Conservation (phyloP, 2,329 filamentous ascomycete species). For the Epichloe sylvatica region DNA sequence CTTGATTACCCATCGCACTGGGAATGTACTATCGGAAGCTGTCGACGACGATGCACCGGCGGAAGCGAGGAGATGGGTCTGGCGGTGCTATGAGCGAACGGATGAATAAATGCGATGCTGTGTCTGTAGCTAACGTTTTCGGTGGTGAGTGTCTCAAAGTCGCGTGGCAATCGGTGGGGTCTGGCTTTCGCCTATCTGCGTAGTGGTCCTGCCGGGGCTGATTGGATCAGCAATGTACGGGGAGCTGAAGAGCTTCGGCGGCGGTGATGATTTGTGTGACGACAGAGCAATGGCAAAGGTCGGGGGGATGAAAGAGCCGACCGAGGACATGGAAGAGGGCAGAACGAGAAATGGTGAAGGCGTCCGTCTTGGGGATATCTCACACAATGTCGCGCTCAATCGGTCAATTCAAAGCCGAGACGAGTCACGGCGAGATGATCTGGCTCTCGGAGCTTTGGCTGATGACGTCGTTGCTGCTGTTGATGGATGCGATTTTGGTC, state of each 20-base stretch:
- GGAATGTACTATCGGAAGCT: background rate
- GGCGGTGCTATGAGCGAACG: background rate
- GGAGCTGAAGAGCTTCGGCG: background rate
- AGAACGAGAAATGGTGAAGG: slow-evolving; percentile 29
- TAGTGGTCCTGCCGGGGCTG: background rate
- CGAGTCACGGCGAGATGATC: background rate
- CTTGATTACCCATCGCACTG: slow-evolving; percentile 58
- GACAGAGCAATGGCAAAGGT: background rate
- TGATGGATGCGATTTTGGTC: background rate
- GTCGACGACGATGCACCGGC: slow-evolving; percentile 2
- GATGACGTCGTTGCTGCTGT: slow-evolving; percentile 3
- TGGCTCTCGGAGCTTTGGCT: background rate
- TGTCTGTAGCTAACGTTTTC: slow-evolving; percentile 3
- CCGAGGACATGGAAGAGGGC: slow-evolving; percentile 37
- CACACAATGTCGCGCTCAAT: slow-evolving; percentile 14
- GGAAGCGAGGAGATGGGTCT: slow-evolving; percentile 7
- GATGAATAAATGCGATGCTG: background rate
- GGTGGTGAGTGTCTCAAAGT: slow-evolving; percentile 14
- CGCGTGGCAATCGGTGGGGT: slow-evolving; percentile 14
- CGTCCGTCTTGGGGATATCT: slow-evolving; percentile 34
- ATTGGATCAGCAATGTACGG: background rate
- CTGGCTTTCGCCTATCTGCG: slow-evolving; percentile 3
- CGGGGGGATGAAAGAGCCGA: slow-evolving; percentile 38
- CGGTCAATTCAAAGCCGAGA: slow-evolving; percentile 2
- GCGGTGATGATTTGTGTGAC: background rate